Evolutionary conservation across 2,329 filamentous ascomycete genomes (phyloP), one percentile per base, ranked within the genome.

Genomic region (Penicillium sp.): DNA sequence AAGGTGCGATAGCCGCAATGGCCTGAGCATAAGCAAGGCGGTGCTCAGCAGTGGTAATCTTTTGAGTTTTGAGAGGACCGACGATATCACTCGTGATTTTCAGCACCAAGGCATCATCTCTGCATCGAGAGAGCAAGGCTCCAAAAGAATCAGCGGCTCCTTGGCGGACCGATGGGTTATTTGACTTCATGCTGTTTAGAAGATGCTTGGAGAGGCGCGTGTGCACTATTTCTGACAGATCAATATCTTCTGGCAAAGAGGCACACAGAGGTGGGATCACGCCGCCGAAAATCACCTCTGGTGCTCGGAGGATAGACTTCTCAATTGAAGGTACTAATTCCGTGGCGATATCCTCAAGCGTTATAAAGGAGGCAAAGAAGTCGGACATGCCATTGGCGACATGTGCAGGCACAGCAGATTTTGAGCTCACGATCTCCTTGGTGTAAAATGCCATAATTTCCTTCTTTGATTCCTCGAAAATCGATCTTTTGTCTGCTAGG

Each of bases 161-260:
- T 54, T 80, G 80, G 48, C 92, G 84, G 54, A 96, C 89, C 2
- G 72, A 71, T 12, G 81, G 75, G 67, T 95, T 97, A 63, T 87
- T 91, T 1, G 93, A 97, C 70, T 95, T 96, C 68, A 91, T 78
- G 65, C 90, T 95, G 34, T 89, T 84, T n/a, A 97, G 72, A 11
- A 99, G 75, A 5, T 90, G 89, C 68, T 95, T 97, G 31, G 95
- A 71, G 30, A 99, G 77, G 53, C 87, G 87, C 22, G 78, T 76
- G 44, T 80, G 78, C 14, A 97, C 76, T 4, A 87, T 73, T 31
- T 83, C 80, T 8, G 92, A 92, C 14, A 97, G 77, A 62, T 99
- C 92, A 59, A 93, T 78, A 5, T 75, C 74, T 25, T 74, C 65
- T 1, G 89, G 83, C 6, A 99, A 74, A 25, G 88, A 82, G 8